Base-by-base conservation (phyloP, 1,284 basidiomycete genomes). In the Cutaneotrichosporon cutaneum region DNA sequence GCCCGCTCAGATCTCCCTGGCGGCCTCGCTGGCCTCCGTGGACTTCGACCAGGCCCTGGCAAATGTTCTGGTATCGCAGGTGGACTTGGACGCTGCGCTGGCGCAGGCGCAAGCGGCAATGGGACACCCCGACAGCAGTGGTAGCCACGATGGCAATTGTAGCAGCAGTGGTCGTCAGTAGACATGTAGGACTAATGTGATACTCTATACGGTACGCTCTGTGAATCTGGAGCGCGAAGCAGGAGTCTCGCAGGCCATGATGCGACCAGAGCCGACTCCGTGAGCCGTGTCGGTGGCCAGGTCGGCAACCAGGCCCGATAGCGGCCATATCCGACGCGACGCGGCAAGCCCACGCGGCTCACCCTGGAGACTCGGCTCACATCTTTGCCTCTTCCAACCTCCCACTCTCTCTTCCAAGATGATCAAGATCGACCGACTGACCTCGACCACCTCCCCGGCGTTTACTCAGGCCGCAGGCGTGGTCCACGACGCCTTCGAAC, bases 401-500 rank as follows among this genome's bases (percentile, higher is more conserved):
- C 18, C 39, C 39, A 42, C 36, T 39, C 36, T 39, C 36, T 16
- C 36, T 18, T 4, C 18, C 16, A n/a, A 18, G 18, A 42, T 42
- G 39, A 42, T 42, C 39, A 42, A 32, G 30, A 54, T 54, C 22
- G 52, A 54, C 21, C 52, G 52, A 9, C 52, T 54, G 30, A 54
- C 52, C 4, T 22, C 52, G 11, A 21, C 33, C 21, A 13, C 33
- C 33, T n/a, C 21, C 4, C 52, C 52, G 3, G 52, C 52, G 4
- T 54, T 54, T 24, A 26, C 21, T 2, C 52, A 54, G 24, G 52
- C 35, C 13, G 33, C 52, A 6, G 4, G 35, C n/a, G 52, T 39
- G n/a, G 35, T 54, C 52, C 24, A 54, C 52, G 52, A 54, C 35
- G 52, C 52, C 22, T 54, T 54, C 16, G 52, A 54, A 22, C 52